Percentiles rank a stretch among this genome's conserved stretches.
Conservation (phyloP, 139 green algal species). For the Picochlorum sp. region DNA sequence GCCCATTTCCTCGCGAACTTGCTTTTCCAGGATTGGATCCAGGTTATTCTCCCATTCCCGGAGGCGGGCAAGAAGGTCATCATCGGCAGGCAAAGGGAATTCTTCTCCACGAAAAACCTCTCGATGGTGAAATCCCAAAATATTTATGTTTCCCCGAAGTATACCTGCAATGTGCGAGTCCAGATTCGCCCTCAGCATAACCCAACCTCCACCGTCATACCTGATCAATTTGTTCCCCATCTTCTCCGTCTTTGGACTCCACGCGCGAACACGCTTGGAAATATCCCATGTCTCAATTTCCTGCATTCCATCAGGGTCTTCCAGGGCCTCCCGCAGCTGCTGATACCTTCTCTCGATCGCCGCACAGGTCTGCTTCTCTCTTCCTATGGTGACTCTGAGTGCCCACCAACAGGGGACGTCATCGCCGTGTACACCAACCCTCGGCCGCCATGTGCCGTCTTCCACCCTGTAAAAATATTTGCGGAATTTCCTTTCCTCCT, state of each 20-base stretch:
- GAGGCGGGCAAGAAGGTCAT: neutral
- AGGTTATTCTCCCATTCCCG: conserved; percentile 2
- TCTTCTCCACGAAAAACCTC: conserved; percentile 5
- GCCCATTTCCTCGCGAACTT: neutral
- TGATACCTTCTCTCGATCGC: conserved; percentile 3
- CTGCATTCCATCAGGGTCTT: neutral
- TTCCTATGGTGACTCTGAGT: neutral
- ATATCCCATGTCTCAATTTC: neutral
- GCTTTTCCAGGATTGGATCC: neutral
- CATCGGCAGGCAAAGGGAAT: neutral
- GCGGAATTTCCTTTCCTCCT: neutral
- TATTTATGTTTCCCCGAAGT: conserved; percentile 7
- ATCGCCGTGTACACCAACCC: conserved; percentile 2
- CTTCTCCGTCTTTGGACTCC: conserved; percentile 10
- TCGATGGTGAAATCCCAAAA: conserved; percentile 8
- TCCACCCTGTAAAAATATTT: conserved; percentile 2
- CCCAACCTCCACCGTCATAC: conserved; percentile 11
- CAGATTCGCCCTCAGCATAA: conserved; percentile 8
- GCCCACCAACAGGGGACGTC: conserved; percentile 8
- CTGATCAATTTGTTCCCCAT: conserved; percentile 14
- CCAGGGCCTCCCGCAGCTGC: neutral
- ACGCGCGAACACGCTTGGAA: conserved; percentile 8
- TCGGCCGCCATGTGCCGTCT: neutral
- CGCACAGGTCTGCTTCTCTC: conserved; percentile 5
- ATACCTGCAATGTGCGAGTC: neutral